Conservation (phyloP, 345 rosid species). For the Mercurialis annua region DNA sequence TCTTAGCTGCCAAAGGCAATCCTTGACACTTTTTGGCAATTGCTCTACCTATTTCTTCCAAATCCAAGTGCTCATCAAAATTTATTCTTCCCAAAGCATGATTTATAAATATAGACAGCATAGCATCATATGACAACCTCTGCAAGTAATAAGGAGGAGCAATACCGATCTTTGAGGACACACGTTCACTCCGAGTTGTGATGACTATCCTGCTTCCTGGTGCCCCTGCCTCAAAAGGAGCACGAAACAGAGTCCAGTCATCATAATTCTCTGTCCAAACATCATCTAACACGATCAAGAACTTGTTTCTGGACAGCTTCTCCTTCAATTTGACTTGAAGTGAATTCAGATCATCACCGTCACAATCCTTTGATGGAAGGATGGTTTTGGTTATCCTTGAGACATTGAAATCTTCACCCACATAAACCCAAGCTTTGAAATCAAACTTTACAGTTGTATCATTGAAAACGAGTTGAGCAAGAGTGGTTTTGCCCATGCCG, state of each 20-base stretch:
- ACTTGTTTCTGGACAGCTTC: not conserved
- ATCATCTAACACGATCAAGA: not conserved
- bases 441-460: not conserved
- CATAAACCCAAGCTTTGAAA: conserved; percentile 21
- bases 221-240: not conserved
- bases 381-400: not conserved
- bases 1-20: conserved; percentile 13
- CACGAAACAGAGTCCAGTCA: not conserved
- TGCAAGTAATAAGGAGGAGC: not conserved
- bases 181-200: not conserved
- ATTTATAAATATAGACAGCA: not conserved
- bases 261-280: not conserved
- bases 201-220: not conserved
- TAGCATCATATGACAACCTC: not conserved
- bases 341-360: not conserved
- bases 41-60: not conserved
- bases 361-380: not conserved
- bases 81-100: conserved; percentile 1
- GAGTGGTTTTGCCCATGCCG: conserved; percentile 7
- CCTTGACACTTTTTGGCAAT: not conserved
- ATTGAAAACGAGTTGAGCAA: not conserved
- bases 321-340: conserved; percentile 1
- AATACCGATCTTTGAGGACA: not conserved
- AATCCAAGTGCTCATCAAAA: not conserved
- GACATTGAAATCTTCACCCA: not conserved